Conservation (phyloP, 768 basidiomycete species). For the Mycena kentingensis region DNA sequence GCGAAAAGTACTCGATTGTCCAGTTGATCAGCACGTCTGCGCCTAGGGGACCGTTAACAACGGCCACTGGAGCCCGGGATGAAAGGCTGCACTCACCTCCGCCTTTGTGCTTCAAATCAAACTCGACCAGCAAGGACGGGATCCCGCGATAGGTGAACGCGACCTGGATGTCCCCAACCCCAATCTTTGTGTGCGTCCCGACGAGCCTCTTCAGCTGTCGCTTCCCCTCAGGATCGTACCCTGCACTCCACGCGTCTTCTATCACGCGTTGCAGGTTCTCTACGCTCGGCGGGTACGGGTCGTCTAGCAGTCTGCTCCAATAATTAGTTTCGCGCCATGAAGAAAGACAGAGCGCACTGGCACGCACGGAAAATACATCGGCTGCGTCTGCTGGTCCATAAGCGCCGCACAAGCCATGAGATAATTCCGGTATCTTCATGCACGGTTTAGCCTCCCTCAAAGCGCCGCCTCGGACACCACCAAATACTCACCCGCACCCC, state of each 20-base stretch:
- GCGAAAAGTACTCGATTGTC: constrained; percentile 72
- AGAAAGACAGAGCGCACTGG: not conserved
- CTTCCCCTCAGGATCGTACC: constrained; percentile 75
- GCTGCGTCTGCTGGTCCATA: constrained; percentile 65
- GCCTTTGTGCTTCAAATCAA: constrained; percentile 46
- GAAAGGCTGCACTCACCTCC: constrained; percentile 39
- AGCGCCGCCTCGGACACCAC: not conserved
- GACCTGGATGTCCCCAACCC: constrained; percentile 68
- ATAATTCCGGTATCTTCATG: constrained; percentile 80
- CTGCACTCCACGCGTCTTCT: constrained; percentile 78
- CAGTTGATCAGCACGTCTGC: constrained; percentile 61
- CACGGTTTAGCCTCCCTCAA: not conserved
- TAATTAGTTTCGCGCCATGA: not conserved
- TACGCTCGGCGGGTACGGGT: constrained; percentile 65
- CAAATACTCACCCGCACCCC: constrained; percentile 67
- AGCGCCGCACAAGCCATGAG: constrained; percentile 75
- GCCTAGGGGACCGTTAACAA: constrained; percentile 30
- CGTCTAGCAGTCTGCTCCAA: constrained; percentile 44
- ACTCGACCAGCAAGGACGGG: constrained; percentile 79
- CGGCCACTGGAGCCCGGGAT: not conserved
- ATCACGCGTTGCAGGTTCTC: constrained; percentile 77
- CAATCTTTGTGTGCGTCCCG: constrained; percentile 75
- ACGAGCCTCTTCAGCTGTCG: constrained; percentile 54
- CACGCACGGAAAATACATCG: constrained; percentile 52
- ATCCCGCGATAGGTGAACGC: constrained; percentile 80